Conservation (phyloP, 2,329 filamentous ascomycete species). For the Apiospora rasikravindrae region DNA sequence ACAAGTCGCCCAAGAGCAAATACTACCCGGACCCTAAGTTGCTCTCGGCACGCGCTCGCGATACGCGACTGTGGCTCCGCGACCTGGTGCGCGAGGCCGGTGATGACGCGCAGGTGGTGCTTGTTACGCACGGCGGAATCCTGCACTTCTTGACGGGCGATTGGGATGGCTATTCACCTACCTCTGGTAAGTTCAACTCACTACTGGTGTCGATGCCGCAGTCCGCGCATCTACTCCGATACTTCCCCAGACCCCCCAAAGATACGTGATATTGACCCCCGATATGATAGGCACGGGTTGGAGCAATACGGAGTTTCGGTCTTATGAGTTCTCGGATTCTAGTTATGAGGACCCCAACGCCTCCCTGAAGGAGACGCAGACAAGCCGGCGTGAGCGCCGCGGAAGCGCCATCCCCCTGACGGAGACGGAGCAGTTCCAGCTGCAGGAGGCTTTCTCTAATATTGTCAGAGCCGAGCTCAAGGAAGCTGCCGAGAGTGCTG, state of each 20-base stretch:
- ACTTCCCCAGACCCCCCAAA: neutral
- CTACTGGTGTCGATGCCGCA: neutral
- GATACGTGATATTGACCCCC: neutral
- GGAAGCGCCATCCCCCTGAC: constrained; percentile 48
- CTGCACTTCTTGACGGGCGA: constrained; percentile 87
- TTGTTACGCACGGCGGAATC: constrained; percentile 84
- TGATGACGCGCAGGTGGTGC: constrained; percentile 67
- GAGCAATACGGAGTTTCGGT: constrained; percentile 75
- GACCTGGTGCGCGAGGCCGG: constrained; percentile 47
- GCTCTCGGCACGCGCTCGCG: constrained; percentile 65
- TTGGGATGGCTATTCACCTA: constrained; percentile 58
- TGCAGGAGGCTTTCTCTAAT: constrained; percentile 45
- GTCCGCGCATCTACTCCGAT: neutral
- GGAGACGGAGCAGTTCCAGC: constrained; percentile 51
- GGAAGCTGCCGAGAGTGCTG: neutral
- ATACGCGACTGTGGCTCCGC: constrained; percentile 63
- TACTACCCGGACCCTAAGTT: constrained; percentile 56
- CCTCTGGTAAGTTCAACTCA: constrained; percentile 41
- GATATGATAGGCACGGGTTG: constrained; percentile 67
- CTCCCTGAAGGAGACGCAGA: constrained; percentile 52
- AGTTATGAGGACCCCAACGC: constrained; percentile 55
- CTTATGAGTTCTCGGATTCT: constrained; percentile 66
- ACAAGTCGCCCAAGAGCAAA: constrained; percentile 58
- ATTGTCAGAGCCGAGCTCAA: constrained; percentile 12
- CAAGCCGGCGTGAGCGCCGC: constrained; percentile 52